Base-by-base conservation (phyloP, 345 rosid genomes). In the Punica granatum region DNA sequence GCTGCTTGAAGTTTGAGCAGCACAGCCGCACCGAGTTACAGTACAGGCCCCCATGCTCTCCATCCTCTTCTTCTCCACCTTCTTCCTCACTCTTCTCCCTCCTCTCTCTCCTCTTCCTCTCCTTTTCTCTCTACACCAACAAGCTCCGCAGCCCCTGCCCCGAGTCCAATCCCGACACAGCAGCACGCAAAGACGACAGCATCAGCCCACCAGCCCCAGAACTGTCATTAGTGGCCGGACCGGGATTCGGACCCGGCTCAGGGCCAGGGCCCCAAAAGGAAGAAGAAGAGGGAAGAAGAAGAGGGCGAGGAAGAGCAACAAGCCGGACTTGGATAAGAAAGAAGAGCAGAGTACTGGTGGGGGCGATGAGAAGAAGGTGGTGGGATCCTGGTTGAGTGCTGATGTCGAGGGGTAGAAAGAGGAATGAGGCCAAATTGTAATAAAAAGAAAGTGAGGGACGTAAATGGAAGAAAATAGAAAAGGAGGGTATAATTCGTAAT, bases 261-360 rank as follows among this genome's bases (percentile, higher is more conserved):
- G 49, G 65, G n/a, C 72, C 63, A 33, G 60, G 43, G 9, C 16
- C 60, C 41, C 60, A 82, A 78, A 63, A 70, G 69, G 76, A 83
- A 67, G 76, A 85, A 79, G 87, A 83, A 84, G 84, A n/a, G n/a
- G n/a, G n/a, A n/a, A n/a, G n/a, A n/a, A n/a, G n/a, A n/a, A n/a
- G n/a, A n/a, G n/a, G n/a, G n/a, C n/a, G n/a, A n/a, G n/a, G n/a
- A 86, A 84, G 80, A 77, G 78, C 75, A 74, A 70, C 74, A 65
- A 69, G 25, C 54, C 76, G 53, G 68, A 72, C n/a, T 69, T 34
- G 72, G 64, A 4, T 11, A 37, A 11, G 41, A 11, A 37, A 11
- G 41, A 37, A 11, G 61, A 13, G 61, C 2, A 10, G 7, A n/a
- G n/a, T n/a, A n/a, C n/a, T n/a, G n/a, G n/a, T n/a, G n/a, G n/a